phyloP scores from a whole-genome alignment of 306 rosid genomes.

The Cucumis cinereus region DNA sequence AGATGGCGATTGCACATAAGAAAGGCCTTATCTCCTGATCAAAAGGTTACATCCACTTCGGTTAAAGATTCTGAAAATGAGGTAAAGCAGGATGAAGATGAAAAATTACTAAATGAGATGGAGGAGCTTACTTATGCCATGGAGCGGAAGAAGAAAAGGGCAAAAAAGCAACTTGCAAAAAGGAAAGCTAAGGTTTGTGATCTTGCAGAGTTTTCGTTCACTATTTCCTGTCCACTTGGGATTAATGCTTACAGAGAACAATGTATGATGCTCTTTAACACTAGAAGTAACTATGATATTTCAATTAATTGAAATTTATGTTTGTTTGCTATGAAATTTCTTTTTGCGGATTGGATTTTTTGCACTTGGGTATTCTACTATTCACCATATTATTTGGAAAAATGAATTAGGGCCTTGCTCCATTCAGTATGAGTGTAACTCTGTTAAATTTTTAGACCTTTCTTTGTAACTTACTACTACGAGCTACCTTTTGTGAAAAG shows the following conservation, averaged over 20 bases:
- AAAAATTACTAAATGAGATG: conserved; percentile 78
- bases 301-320: neutral
- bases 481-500: neutral
- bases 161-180: conserved; percentile 59
- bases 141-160: conserved; percentile 78
- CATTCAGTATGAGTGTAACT: neutral
- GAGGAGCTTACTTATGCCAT: conserved; percentile 67
- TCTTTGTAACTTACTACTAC: neutral
- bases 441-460: neutral
- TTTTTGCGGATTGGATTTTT: neutral
- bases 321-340: neutral
- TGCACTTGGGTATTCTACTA: neutral
- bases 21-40: conserved; percentile 28
- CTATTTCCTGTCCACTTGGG: neutral
- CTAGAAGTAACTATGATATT: neutral
- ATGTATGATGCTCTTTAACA: neutral
- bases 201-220: neutral
- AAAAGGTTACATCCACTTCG: conserved; percentile 27
- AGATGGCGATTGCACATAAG: conserved; percentile 44
- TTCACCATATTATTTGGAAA: neutral
- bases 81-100: conserved; percentile 52
- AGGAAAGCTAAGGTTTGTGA: conserved; percentile 62
- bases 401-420: neutral
- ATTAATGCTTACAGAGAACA: neutral
- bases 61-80: conserved; percentile 17